phyloP scores from a whole-genome alignment of 768 basidiomycete species.

The Pilatotrama ljubarskyi region DNA sequence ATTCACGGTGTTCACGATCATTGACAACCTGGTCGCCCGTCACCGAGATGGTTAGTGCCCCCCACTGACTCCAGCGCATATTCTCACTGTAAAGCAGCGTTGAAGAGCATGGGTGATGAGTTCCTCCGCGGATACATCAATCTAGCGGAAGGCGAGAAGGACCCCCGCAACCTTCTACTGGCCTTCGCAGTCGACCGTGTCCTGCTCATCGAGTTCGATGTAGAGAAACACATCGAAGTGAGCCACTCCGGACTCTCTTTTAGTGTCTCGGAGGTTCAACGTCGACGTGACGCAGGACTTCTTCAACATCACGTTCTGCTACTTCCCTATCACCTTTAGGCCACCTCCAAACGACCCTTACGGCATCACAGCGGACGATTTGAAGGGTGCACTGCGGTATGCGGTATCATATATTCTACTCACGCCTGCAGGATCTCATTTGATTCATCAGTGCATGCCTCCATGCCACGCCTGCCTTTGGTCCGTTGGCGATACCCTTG shows the following conservation, averaged over 20 bases:
- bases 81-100: slow-evolving; percentile 40
- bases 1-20: slow-evolving; percentile 74
- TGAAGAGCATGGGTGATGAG: slow-evolving; percentile 68
- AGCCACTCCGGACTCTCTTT: slow-evolving; percentile 20
- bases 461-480: slow-evolving; percentile 78
- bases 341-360: slow-evolving; percentile 94
- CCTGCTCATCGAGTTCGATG: slow-evolving; percentile 85
- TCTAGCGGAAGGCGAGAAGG: slow-evolving; percentile 95
- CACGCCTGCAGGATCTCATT: slow-evolving; percentile 1
- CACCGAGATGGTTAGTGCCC: slow-evolving; percentile 60
- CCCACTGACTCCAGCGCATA: neutral
- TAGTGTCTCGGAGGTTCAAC: neutral
- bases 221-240: slow-evolving; percentile 75
- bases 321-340: slow-evolving; percentile 96
- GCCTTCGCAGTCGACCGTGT: slow-evolving; percentile 89
- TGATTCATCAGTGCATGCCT: slow-evolving; percentile 80
- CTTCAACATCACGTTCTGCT: slow-evolving; percentile 96
- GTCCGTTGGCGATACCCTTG: slow-evolving; percentile 79
- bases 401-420: slow-evolving; percentile 7
- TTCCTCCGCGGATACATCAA: slow-evolving; percentile 77
- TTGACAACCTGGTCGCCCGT: slow-evolving; percentile 74
- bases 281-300: slow-evolving; percentile 54
- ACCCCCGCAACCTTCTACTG: slow-evolving; percentile 89
- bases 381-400: slow-evolving; percentile 71
- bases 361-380: slow-evolving; percentile 85